phyloP scores from a whole-genome alignment of 2,329 filamentous ascomycete species.

The Colletotrichum graminicola region DNA sequence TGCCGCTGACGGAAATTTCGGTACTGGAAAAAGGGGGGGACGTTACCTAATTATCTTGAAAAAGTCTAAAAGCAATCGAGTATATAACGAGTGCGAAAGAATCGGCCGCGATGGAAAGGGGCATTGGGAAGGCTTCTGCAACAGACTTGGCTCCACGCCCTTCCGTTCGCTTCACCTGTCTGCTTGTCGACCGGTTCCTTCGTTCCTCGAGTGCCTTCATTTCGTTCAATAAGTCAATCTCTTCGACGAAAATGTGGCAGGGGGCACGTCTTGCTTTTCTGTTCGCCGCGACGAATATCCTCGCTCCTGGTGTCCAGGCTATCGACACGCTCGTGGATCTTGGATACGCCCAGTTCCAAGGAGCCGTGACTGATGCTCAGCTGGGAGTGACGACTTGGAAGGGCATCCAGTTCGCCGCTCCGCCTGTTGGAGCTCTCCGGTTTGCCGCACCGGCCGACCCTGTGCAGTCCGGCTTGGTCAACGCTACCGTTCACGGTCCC shows the following conservation, averaged over 20 bases:
- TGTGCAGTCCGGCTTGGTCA: constrained; percentile 57
- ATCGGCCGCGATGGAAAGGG: background rate
- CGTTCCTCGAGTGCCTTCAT: background rate
- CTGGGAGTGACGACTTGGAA: constrained; percentile 77
- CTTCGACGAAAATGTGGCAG: constrained; percentile 20
- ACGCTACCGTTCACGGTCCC: constrained; percentile 57
- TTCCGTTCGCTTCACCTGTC: constrained; percentile 19
- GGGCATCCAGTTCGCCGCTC: constrained; percentile 79
- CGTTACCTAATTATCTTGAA: background rate
- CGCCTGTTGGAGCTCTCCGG: constrained; percentile 74
- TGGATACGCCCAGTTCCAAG: constrained; percentile 75
- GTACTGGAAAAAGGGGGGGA: background rate
- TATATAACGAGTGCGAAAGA: background rate
- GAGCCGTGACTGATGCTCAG: constrained; percentile 52
- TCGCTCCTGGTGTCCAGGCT: constrained; percentile 36
- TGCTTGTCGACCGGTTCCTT: constrained; percentile 13
- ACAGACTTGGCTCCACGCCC: background rate
- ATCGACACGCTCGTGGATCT: constrained; percentile 66
- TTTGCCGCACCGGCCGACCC: constrained; percentile 75
- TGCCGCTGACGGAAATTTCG: too few species aligned
- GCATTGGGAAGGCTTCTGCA: background rate
- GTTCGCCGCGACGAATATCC: constrained; percentile 16
- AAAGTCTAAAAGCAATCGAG: background rate
- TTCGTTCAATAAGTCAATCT: background rate
- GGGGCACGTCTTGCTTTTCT: constrained; percentile 15